phyloP scores from a whole-genome alignment of 805 yeast genomes.

The Myxozyma neotropica region DNA sequence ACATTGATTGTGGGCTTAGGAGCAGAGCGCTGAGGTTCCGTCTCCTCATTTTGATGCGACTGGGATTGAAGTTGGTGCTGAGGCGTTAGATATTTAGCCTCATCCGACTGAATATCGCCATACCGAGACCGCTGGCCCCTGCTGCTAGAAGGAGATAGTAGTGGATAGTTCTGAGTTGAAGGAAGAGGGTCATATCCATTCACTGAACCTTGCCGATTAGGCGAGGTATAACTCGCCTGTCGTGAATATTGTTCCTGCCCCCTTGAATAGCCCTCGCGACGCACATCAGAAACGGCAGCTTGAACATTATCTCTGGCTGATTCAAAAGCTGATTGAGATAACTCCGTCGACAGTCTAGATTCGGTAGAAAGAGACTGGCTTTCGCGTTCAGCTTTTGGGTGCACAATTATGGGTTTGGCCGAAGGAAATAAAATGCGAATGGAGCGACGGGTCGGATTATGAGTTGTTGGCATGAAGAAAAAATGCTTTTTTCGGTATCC shows the following conservation, averaged over 20 bases:
- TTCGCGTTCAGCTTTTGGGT: neutral
- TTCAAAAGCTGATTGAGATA: neutral
- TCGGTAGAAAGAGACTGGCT: too few relatives aligned
- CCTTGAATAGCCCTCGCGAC: too few relatives aligned
- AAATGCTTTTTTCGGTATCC: slow-evolving; percentile 6
- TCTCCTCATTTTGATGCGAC: neutral
- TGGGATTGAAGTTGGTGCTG: neutral
- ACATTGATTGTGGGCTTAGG: neutral
- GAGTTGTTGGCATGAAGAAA: neutral
- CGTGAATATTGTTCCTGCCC: too few relatives aligned
- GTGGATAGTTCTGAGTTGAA: neutral
- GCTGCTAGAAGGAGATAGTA: neutral
- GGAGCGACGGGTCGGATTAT: neutral
- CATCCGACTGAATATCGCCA: neutral
- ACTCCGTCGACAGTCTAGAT: too few relatives aligned
- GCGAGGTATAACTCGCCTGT: too few relatives aligned
- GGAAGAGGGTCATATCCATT: too few relatives aligned
- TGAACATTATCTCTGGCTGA: too few relatives aligned
- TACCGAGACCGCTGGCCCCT: neutral
- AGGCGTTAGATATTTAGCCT: neutral
- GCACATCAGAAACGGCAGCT: too few relatives aligned
- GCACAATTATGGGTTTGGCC: neutral
- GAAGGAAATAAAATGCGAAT: slow-evolving; percentile 2
- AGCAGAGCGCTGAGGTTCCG: neutral
- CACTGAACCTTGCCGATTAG: too few relatives aligned